These are phyloP conservation scores for Suhomyces guaymorum DNA, from an alignment of 1,139 yeast species.

Conservation along the genomic window DNA sequence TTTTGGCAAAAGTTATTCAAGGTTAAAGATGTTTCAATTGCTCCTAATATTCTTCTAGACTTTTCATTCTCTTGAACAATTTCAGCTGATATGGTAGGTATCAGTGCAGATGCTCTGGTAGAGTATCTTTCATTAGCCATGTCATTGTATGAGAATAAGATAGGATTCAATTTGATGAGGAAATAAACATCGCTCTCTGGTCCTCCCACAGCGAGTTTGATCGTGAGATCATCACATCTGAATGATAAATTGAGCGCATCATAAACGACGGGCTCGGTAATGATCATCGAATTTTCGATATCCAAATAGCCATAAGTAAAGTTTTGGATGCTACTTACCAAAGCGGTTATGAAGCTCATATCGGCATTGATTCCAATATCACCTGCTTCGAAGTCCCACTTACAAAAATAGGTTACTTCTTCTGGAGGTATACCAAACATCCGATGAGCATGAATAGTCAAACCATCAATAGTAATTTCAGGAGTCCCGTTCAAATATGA, in stretches of 20 bases:
- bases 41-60: slow-evolving; percentile 25
- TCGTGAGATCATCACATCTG: slow-evolving; percentile 37
- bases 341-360: slow-evolving; percentile 47
- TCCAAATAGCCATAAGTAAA: slow-evolving; percentile 69
- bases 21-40: slow-evolving; percentile 54
- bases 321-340: slow-evolving; percentile 45
- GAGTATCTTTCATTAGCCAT: slow-evolving; percentile 69
- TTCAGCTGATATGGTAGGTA: slow-evolving; percentile 47
- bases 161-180: slow-evolving; percentile 30
- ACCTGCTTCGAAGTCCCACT: slow-evolving; percentile 83
- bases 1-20: slow-evolving; percentile 63
- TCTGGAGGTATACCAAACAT: slow-evolving; percentile 90
- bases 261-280: slow-evolving; percentile 55
- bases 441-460: slow-evolving; percentile 79
- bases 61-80: slow-evolving; percentile 23
- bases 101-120: slow-evolving; percentile 47
- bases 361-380: slow-evolving; percentile 55
- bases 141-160: slow-evolving; percentile 61
- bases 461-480: slow-evolving; percentile 60
- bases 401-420: slow-evolving; percentile 84
- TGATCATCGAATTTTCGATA: slow-evolving; percentile 67
- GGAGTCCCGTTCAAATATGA: slow-evolving; percentile 27
- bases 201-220: slow-evolving; percentile 24
- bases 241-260: slow-evolving; percentile 69
- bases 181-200: slow-evolving; percentile 21